Percentiles rank a stretch among this genome's conserved stretches.
Evolutionary conservation across 1,139 yeast genomes (phyloP).

Genomic region (Kurtzmaniella quercitrusa): DNA sequence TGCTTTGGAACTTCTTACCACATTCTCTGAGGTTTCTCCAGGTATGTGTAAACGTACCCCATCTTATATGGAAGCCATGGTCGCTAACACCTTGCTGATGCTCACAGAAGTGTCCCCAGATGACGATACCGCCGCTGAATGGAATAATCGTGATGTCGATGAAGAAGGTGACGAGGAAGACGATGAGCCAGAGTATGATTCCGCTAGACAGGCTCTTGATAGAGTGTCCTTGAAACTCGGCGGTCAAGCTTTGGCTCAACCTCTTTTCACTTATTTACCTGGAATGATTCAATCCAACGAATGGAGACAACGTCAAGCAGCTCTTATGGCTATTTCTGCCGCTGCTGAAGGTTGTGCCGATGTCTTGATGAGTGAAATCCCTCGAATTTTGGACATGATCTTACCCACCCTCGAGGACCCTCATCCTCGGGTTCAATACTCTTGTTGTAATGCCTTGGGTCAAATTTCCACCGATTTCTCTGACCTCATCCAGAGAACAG

Average conservation of each 20-base stretch:
- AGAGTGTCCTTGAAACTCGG: constrained; percentile 80
- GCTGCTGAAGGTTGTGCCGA: constrained; percentile 98
- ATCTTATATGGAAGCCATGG: constrained; percentile 66
- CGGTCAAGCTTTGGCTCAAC: constrained; percentile 79
- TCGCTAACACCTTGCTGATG: constrained; percentile 71
- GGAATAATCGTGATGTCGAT: constrained; percentile 72
- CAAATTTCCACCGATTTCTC: constrained; percentile 98
- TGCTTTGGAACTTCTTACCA: constrained; percentile 81
- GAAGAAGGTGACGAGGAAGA: constrained; percentile 71
- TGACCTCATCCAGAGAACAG: constrained; percentile 75
- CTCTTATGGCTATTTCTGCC: constrained; percentile 91
- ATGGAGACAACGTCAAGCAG: constrained; percentile 97
- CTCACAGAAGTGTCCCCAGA: constrained; percentile 91
- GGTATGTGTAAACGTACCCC: constrained; percentile 87
- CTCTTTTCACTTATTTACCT: constrained; percentile 82
- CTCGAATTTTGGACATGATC: constrained; percentile 76
- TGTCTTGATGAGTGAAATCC: constrained; percentile 77
- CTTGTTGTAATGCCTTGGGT: constrained; percentile 94
- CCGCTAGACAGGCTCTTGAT: constrained; percentile 91
- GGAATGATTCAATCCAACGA: constrained; percentile 67
- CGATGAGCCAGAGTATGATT: constrained; percentile 82
- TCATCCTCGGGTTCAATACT: constrained; percentile 94
- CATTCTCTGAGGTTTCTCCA: constrained; percentile 91
- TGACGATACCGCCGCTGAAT: constrained; percentile 86
- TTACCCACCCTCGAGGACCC: constrained; percentile 76